These are phyloP conservation scores for Phyllostachys edulis DNA, from an alignment of 176 grass and related monocot species.

Conservation along the genomic window DNA sequence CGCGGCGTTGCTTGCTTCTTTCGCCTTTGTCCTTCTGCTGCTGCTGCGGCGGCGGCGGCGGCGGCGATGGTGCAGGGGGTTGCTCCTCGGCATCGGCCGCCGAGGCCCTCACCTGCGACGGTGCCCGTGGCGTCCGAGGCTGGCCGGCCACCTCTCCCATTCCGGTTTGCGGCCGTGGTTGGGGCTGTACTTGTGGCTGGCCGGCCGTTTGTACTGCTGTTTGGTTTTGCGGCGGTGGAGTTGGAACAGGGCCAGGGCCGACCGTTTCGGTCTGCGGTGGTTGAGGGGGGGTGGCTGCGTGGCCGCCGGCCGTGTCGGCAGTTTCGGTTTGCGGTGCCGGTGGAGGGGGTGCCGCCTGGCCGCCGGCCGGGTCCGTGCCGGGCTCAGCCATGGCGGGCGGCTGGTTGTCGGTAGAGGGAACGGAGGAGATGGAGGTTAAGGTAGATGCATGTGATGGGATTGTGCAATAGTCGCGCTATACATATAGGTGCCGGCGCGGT, in stretches of 20 bases:
- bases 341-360: background rate
- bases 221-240: background rate
- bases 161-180: background rate
- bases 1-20: too few species aligned
- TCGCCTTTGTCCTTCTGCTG: background rate
- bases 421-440: background rate
- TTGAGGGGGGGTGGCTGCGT: background rate
- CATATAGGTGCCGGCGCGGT: background rate
- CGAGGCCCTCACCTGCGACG: background rate
- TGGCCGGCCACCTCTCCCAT: background rate
- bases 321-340: background rate
- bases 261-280: background rate
- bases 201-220: background rate
- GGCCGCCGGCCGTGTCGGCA: background rate
- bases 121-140: background rate
- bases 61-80: background rate
- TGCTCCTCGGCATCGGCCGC: background rate
- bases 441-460: background rate
- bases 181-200: background rate
- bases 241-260: background rate
- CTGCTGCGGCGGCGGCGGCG: background rate
- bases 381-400: constrained; percentile 14
- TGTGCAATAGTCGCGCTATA: too few species aligned
- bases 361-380: background rate
- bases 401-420: background rate